Percentiles rank a stretch among this genome's conserved stretches.
Conservation (phyloP, 192 early-diverging fungal species). For the Mortierella antarctica region DNA sequence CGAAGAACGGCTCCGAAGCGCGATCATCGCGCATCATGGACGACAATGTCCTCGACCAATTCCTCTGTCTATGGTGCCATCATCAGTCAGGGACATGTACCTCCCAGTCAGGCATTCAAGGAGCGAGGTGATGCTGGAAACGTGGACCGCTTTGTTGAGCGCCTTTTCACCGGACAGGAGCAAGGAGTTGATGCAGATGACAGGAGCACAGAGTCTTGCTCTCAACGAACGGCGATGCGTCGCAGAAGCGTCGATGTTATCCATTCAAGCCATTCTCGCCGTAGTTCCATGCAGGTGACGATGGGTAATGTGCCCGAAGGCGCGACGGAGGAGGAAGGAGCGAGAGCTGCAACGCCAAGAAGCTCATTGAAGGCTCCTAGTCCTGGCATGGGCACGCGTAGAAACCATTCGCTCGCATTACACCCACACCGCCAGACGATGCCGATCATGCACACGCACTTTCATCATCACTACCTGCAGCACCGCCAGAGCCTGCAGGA, state of each 20-base stretch:
- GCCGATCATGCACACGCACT: slow-evolving; percentile 32
- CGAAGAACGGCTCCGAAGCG: slow-evolving; percentile 35
- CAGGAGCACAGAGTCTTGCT: not conserved
- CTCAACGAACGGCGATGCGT: not conserved
- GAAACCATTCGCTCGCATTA: slow-evolving; percentile 14
- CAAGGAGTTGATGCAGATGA: not conserved
- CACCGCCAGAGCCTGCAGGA: slow-evolving; percentile 16
- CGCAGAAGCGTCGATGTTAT: slow-evolving; percentile 16
- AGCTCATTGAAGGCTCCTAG: not conserved
- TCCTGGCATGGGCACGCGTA: not conserved
- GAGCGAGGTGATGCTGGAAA: slow-evolving; percentile 12
- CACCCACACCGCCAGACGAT: slow-evolving; percentile 40
- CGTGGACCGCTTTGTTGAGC: slow-evolving; percentile 34
- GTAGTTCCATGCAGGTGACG: not conserved
- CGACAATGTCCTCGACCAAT: slow-evolving; percentile 27
- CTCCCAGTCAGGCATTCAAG: slow-evolving; percentile 27
- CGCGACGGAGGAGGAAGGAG: not conserved
- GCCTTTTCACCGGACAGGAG: slow-evolving; percentile 6
- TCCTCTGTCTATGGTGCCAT: slow-evolving; percentile 33
- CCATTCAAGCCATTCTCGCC: not conserved
- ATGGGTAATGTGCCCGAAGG: not conserved
- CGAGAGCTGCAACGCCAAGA: not conserved
- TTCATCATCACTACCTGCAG: slow-evolving; percentile 27
- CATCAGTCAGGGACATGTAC: slow-evolving; percentile 33
- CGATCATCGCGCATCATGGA: slow-evolving; percentile 40